Evolutionary conservation across 2,329 filamentous ascomycete species (phyloP).

Genomic region (Xylaria sp.): DNA sequence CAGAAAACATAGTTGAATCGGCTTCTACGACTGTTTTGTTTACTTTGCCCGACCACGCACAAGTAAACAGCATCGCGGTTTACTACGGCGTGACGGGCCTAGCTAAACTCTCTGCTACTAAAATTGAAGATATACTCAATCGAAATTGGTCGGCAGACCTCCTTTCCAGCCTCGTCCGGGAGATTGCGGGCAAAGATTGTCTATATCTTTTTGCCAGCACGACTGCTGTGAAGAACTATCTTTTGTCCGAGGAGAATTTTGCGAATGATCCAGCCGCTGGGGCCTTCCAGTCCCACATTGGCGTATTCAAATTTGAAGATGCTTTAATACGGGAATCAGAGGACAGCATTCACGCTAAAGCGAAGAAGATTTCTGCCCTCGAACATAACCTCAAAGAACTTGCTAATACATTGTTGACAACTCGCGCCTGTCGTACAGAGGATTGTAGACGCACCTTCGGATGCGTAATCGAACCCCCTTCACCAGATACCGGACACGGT

Average conservation of each 20-base stretch:
- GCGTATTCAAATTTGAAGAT: not conserved
- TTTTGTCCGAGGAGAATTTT: not conserved
- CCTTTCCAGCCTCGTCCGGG: not conserved
- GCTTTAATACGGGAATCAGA: not conserved
- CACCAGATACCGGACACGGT: not conserved
- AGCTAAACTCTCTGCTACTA: not conserved
- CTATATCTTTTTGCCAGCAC: too few species aligned
- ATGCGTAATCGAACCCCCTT: not conserved
- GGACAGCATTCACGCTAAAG: too few species aligned
- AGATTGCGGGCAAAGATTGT: not conserved
- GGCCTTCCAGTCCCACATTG: not conserved
- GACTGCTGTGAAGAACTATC: not conserved
- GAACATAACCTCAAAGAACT: not conserved
- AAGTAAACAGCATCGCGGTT: constrained; percentile 7
- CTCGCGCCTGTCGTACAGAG: not conserved
- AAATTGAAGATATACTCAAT: not conserved
- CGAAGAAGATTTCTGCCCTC: not conserved
- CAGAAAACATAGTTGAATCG: not conserved
- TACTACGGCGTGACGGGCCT: not conserved
- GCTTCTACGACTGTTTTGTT: not conserved
- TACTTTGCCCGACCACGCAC: not conserved
- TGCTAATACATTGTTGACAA: not conserved
- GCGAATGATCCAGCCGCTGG: not conserved
- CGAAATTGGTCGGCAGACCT: not conserved
- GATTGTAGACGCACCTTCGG: not conserved